These are phyloP conservation scores for Gremmenia infestans DNA, from an alignment of 2,329 filamentous ascomycete species.

Conservation along the genomic window DNA sequence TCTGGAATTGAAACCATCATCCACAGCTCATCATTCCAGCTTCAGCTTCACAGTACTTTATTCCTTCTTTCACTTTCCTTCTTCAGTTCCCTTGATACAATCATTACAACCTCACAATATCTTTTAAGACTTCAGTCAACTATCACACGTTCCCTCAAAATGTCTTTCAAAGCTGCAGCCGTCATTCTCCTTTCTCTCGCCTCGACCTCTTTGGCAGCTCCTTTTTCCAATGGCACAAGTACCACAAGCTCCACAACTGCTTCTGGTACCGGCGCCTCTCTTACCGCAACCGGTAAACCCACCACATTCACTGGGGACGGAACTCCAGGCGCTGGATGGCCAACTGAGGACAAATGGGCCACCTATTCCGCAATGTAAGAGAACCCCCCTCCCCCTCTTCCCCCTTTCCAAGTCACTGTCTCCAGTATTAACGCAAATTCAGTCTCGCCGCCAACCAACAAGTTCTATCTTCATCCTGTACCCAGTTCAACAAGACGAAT, in stretches of 20 bases:
- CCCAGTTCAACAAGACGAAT: not conserved
- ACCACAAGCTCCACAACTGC: no score
- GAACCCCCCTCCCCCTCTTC: no score
- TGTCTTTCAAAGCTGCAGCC: not conserved
- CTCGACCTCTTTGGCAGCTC: not conserved
- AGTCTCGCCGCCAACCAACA: not conserved
- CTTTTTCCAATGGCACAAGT: not conserved
- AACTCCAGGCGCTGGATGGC: slow-evolving; percentile 2
- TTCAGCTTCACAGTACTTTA: not conserved
- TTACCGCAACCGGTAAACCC: not conserved
- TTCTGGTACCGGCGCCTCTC: not conserved
- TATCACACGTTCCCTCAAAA: not conserved
- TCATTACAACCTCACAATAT: not conserved
- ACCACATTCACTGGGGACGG: not conserved
- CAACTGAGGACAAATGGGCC: slow-evolving; percentile 1
- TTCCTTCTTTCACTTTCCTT: not conserved
- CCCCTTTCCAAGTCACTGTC: not conserved
- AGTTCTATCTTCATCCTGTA: not conserved
- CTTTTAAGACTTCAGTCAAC: not conserved
- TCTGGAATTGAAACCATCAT: not conserved
- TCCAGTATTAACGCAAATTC: not conserved
- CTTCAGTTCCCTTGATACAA: not conserved
- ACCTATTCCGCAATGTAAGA: not conserved
- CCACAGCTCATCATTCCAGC: not conserved
- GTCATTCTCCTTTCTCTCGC: not conserved